These are phyloP conservation scores for Colletotrichum euphorbiae DNA, from an alignment of 2,329 filamentous ascomycete species.

Conservation along the genomic window DNA sequence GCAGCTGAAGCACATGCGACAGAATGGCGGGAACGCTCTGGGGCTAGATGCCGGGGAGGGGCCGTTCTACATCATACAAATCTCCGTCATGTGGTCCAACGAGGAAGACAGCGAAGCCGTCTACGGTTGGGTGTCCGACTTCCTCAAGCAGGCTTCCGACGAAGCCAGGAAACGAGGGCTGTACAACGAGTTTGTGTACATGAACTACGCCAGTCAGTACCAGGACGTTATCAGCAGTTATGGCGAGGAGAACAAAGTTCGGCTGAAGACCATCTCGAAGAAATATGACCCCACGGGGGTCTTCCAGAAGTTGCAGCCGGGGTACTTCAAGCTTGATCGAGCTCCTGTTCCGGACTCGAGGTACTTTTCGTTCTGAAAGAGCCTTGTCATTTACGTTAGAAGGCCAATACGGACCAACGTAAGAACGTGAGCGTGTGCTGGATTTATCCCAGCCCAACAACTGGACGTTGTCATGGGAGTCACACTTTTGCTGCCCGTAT, in stretches of 20 bases:
- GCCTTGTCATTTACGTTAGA: too few relatives aligned
- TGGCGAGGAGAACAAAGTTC: constrained; percentile 50
- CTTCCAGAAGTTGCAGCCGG: constrained; percentile 49
- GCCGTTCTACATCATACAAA: constrained; percentile 42
- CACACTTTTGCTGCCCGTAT: too few relatives aligned
- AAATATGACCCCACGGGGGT: constrained; percentile 51
- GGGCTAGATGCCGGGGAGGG: constrained; percentile 48
- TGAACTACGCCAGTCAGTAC: constrained; percentile 56
- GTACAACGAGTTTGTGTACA: constrained; percentile 48
- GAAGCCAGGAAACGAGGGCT: constrained; percentile 32
- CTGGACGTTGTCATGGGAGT: too few relatives aligned
- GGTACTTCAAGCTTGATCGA: constrained; percentile 46
- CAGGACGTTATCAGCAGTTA: constrained; percentile 55
- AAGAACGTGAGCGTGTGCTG: too few relatives aligned
- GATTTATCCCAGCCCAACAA: too few relatives aligned
- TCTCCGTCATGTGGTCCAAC: constrained; percentile 42
- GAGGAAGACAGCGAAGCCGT: constrained; percentile 41
- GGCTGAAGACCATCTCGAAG: constrained; percentile 44
- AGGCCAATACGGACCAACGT: too few relatives aligned
- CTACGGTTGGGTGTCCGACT: constrained; percentile 38
- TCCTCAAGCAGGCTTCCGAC: constrained; percentile 41
- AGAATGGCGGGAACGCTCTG: constrained; percentile 54
- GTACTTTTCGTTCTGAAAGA: constrained; percentile 26
- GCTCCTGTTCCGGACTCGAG: constrained; percentile 32
- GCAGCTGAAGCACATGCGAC: constrained; percentile 49